phyloP scores from a whole-genome alignment of 2,329 filamentous ascomycete genomes.

The Cytospora piceicola region DNA sequence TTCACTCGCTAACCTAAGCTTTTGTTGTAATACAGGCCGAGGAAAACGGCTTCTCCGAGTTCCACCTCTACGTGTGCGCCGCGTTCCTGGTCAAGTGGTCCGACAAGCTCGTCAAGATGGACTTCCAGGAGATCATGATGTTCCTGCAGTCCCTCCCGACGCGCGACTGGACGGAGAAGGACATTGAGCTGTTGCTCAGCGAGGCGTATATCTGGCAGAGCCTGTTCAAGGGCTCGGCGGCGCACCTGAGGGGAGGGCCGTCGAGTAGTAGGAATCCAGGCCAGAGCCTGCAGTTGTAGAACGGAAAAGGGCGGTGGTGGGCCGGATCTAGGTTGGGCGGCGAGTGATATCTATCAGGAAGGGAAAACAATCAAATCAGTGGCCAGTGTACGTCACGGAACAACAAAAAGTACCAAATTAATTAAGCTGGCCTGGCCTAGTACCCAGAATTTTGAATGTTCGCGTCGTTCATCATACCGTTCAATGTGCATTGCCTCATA shows the following conservation, averaged over 20 bases:
- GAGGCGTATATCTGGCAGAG: constrained; percentile 99
- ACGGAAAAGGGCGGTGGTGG: neutral
- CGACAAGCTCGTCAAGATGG: constrained; percentile 91
- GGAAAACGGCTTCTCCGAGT: constrained; percentile 97
- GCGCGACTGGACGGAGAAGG: constrained; percentile 93
- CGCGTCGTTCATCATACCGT: neutral
- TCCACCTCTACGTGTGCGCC: constrained; percentile 97
- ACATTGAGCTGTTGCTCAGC: constrained; percentile 92
- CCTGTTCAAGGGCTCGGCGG: constrained; percentile 90
- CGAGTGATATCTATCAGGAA: neutral
- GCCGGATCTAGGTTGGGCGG: neutral
- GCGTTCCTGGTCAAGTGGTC: constrained; percentile 99
- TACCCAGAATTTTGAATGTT: neutral
- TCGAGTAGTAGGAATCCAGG: constrained; percentile 47
- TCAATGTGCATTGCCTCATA: neutral
- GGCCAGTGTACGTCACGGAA: neutral
- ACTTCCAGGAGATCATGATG: constrained; percentile 99
- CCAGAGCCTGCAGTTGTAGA: constrained; percentile 46
- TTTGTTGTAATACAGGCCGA: constrained; percentile 68
- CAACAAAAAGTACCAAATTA: constrained; percentile 1
- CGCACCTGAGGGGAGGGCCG: constrained; percentile 69
- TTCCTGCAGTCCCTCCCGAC: constrained; percentile 95
- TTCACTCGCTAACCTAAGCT: constrained; percentile 6
- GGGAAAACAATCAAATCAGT: neutral
- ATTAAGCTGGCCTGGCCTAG: constrained; percentile 1